Percentiles rank a stretch among this genome's conserved stretches.
Evolutionary conservation across 176 grass and related monocot species (phyloP).

Genomic region (Panicum miliaceum): DNA sequence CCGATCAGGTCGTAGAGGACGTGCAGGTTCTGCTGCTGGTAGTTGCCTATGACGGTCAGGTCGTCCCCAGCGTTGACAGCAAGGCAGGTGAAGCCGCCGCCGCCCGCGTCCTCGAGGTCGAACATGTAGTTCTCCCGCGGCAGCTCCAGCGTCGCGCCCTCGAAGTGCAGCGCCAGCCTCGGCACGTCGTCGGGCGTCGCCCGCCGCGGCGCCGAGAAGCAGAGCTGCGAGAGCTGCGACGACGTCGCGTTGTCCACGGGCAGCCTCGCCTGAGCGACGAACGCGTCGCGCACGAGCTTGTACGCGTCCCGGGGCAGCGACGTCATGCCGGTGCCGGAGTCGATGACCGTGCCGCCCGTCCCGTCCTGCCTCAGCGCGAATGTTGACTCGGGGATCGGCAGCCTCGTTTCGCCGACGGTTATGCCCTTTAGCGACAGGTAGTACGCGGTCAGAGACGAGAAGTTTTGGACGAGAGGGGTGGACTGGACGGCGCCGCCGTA

Average conservation of each 20-base stretch:
- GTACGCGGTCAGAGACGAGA: neutral
- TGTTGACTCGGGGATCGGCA: slow-evolving; percentile 24
- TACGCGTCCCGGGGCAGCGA: slow-evolving; percentile 35
- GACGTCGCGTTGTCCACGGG: slow-evolving; percentile 29
- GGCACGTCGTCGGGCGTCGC: slow-evolving; percentile 35
- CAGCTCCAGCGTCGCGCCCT: slow-evolving; percentile 61
- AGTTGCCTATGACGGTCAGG: slow-evolving; percentile 59
- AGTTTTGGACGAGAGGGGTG: slow-evolving; percentile 29
- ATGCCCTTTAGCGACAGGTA: slow-evolving; percentile 56
- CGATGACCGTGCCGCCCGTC: slow-evolving; percentile 54
- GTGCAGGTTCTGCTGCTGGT: slow-evolving; percentile 71
- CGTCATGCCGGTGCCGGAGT: slow-evolving; percentile 52
- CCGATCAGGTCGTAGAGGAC: slow-evolving; percentile 62
- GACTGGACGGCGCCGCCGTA: slow-evolving; percentile 22
- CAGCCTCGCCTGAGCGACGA: slow-evolving; percentile 40
- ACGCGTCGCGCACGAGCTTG: slow-evolving; percentile 32
- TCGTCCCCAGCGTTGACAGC: slow-evolving; percentile 10
- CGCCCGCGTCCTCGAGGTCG: neutral
- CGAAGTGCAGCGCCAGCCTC: slow-evolving; percentile 55
- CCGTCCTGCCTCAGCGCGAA: slow-evolving; percentile 45
- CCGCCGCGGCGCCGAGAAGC: slow-evolving; percentile 39
- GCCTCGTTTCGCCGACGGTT: slow-evolving; percentile 42
- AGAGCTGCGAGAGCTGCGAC: slow-evolving; percentile 24
- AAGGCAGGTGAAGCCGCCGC: slow-evolving; percentile 10
- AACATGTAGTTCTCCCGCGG: slow-evolving; percentile 64